phyloP scores from a whole-genome alignment of 2,329 filamentous ascomycete species.

The Arthroderma sp. region DNA sequence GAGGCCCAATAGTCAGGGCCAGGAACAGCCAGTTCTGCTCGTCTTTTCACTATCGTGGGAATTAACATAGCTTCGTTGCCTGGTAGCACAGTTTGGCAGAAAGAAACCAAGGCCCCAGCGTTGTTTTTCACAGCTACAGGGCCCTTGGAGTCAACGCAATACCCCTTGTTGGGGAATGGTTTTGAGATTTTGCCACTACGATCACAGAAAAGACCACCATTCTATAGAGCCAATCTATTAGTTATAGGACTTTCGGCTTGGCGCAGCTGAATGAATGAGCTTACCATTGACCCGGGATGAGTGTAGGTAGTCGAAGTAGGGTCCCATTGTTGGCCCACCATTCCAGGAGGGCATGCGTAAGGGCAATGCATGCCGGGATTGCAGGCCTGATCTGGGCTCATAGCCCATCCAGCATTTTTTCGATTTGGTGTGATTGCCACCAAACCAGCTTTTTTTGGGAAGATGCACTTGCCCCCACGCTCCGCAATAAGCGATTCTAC shows the following conservation, averaged over 20 bases:
- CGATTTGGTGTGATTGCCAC: slow-evolving; percentile 52
- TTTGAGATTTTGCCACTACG: slow-evolving; percentile 51
- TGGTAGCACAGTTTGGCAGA: slow-evolving; percentile 67
- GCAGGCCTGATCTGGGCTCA: slow-evolving; percentile 63
- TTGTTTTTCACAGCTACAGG: slow-evolving; percentile 55
- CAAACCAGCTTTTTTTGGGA: slow-evolving; percentile 54
- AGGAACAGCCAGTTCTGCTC: slow-evolving; percentile 55
- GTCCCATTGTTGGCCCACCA: slow-evolving; percentile 71
- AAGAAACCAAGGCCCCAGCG: slow-evolving; percentile 48
- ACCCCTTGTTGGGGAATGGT: slow-evolving; percentile 53
- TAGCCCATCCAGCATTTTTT: slow-evolving; percentile 63
- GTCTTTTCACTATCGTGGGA: slow-evolving; percentile 51
- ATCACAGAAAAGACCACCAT: slow-evolving; percentile 63
- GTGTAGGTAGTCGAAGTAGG: slow-evolving; percentile 51
- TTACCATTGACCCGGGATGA: slow-evolving; percentile 60
- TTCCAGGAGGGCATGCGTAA: slow-evolving; percentile 60
- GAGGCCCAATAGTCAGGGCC: slow-evolving; percentile 55
- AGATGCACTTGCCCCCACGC: slow-evolving; percentile 46
- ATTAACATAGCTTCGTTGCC: slow-evolving; percentile 75
- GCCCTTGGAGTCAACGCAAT: slow-evolving; percentile 58
- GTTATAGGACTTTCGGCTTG: not conserved
- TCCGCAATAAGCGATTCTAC: slow-evolving; percentile 33
- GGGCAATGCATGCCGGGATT: slow-evolving; percentile 57
- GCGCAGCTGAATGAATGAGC: slow-evolving; percentile 17
- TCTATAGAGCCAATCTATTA: slow-evolving; percentile 32